Evolutionary conservation across 2,329 filamentous ascomycete genomes (phyloP).

Genomic region (Fusarium sp.): DNA sequence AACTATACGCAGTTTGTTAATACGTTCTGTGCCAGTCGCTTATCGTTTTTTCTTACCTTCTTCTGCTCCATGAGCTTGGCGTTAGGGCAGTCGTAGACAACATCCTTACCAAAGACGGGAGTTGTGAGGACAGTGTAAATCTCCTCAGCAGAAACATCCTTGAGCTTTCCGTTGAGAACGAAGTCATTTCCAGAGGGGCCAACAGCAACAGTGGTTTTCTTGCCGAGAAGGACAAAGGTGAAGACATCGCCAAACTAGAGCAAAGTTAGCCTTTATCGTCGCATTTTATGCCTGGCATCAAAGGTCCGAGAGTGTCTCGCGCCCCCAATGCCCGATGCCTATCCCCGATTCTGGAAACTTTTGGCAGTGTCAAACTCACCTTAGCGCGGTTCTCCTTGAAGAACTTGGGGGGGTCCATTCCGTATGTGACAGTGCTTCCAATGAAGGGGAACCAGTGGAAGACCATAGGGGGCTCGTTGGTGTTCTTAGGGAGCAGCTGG

Average conservation of each 20-base stretch:
- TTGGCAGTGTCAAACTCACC: constrained; percentile 63
- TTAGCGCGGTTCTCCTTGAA: constrained; percentile 83
- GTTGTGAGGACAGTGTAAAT: constrained; percentile 85
- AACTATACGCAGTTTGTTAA: constrained; percentile 65
- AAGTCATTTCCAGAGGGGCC: constrained; percentile 90
- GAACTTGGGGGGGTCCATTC: constrained; percentile 93
- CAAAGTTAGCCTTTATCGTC: constrained; percentile 28
- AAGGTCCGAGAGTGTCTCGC: background rate
- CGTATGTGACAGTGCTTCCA: constrained; percentile 93
- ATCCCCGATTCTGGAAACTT: background rate
- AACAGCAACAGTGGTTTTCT: constrained; percentile 89
- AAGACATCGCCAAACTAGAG: constrained; percentile 87
- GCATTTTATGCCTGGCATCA: background rate
- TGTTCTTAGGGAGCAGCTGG: constrained; percentile 86
- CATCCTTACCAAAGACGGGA: constrained; percentile 84
- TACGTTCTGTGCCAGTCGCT: background rate
- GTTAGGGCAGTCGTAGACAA: constrained; percentile 93
- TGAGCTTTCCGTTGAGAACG: constrained; percentile 90
- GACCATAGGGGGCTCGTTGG: constrained; percentile 84
- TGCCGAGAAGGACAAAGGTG: constrained; percentile 89
- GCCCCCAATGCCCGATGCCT: background rate
- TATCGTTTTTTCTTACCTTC: constrained; percentile 71
- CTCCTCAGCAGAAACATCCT: constrained; percentile 91
- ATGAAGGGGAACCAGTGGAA: constrained; percentile 88
- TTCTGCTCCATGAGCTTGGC: constrained; percentile 97